Percentiles rank a stretch among this genome's conserved stretches.
phyloP scores from a whole-genome alignment of 805 yeast species.

The Sungouiella thailandica region DNA sequence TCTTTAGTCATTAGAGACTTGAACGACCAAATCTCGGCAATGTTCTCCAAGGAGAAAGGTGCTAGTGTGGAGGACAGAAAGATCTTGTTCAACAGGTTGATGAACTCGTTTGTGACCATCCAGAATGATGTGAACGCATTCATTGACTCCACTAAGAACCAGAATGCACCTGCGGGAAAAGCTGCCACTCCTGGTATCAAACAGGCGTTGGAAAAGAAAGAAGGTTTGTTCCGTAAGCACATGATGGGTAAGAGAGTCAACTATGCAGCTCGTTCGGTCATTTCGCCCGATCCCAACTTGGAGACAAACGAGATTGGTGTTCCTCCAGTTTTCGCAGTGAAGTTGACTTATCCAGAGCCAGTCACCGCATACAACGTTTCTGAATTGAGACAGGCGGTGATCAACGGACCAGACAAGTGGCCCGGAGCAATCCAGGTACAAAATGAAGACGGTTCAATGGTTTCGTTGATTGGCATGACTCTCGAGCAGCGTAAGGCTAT shows the following conservation, averaged over 20 bases:
- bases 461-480: constrained; percentile 83
- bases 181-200: constrained; percentile 91
- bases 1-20: constrained; percentile 80
- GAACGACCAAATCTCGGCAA: constrained; percentile 72
- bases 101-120: constrained; percentile 92
- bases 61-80: constrained; percentile 66
- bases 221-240: constrained; percentile 95
- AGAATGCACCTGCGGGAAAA: constrained; percentile 61
- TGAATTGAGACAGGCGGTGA: constrained; percentile 88
- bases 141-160: constrained; percentile 87
- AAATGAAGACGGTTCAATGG: constrained; percentile 86
- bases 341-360: constrained; percentile 96
- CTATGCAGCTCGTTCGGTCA: constrained; percentile 97
- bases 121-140: constrained; percentile 95
- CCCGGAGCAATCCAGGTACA: constrained; percentile 98
- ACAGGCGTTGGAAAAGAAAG: constrained; percentile 97
- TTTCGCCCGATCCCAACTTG: constrained; percentile 96
- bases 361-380: constrained; percentile 89
- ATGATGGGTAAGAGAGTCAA: constrained; percentile 99
- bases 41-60: constrained; percentile 42
- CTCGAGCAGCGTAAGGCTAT: constrained; percentile 90
- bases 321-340: constrained; percentile 96
- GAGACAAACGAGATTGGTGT: constrained; percentile 98
- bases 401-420: constrained; percentile 97
- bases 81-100: constrained; percentile 76